phyloP scores from a whole-genome alignment of 2,329 filamentous ascomycete species.

The Pseudogymnoascus sp. region DNA sequence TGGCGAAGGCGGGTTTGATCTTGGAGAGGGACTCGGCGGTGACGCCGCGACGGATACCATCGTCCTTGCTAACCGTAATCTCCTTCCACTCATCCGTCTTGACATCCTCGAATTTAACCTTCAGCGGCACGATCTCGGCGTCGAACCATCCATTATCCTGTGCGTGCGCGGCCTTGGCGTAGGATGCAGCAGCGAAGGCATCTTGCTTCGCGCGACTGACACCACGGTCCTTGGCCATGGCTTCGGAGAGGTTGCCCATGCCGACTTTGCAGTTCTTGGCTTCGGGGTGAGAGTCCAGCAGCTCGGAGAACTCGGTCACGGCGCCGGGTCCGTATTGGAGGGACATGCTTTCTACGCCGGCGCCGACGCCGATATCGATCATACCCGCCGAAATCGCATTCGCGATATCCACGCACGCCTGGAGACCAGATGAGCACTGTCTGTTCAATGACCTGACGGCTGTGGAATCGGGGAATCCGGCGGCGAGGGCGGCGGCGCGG shows the following conservation, averaged over 20 bases:
- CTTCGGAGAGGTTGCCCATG: constrained; percentile 89
- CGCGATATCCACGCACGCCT: constrained; percentile 88
- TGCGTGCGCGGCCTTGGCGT: constrained; percentile 80
- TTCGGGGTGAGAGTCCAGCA: constrained; percentile 72
- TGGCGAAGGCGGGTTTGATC: constrained; percentile 83
- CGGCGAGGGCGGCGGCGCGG: constrained; percentile 82
- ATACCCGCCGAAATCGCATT: constrained; percentile 86
- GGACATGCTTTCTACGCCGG: constrained; percentile 95
- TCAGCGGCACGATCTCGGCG: constrained; percentile 82
- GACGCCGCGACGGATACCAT: constrained; percentile 78
- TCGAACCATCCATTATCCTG: constrained; percentile 87
- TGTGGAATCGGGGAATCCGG: constrained; percentile 78
- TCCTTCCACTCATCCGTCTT: constrained; percentile 82
- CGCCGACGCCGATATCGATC: constrained; percentile 92
- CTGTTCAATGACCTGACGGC: constrained; percentile 87
- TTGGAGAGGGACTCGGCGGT: constrained; percentile 84
- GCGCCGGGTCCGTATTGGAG: constrained; percentile 81
- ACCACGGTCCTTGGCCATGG: constrained; percentile 83
- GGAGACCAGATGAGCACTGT: constrained; percentile 88
- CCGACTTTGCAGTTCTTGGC: constrained; percentile 94
- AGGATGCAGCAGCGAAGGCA: constrained; percentile 86
- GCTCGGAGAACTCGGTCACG: constrained; percentile 86
- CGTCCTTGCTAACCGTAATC: constrained; percentile 76
- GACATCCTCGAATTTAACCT: constrained; percentile 80
- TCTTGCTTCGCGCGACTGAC: constrained; percentile 72